phyloP scores from a whole-genome alignment of 192 early-diverging fungal species.

The Funneliformis mosseae region DNA sequence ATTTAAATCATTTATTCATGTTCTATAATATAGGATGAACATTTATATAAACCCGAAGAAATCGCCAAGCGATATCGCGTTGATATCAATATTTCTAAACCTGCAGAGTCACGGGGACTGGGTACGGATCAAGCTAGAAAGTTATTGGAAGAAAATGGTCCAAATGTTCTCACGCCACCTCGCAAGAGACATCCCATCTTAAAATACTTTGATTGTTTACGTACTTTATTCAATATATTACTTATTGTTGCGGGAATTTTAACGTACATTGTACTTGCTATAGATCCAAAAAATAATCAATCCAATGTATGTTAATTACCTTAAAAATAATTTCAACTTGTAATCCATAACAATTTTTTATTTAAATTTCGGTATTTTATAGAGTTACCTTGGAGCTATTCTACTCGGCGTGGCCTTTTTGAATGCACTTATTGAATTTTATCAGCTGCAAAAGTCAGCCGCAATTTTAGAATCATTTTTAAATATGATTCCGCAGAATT shows the following conservation, averaged over 20 bases:
- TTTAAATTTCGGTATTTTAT: constrained; percentile 13
- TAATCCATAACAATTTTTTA: not conserved
- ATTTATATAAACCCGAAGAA: constrained; percentile 48
- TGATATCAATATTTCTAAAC: constrained; percentile 58
- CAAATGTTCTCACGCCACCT: constrained; percentile 86
- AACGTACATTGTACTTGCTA: constrained; percentile 76
- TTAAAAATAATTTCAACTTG: not conserved
- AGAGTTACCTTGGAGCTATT: constrained; percentile 90
- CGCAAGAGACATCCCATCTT: constrained; percentile 76
- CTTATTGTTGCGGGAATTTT: constrained; percentile 81
- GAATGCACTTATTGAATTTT: constrained; percentile 92
- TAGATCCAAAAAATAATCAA: constrained; percentile 77
- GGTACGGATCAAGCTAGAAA: constrained; percentile 59
- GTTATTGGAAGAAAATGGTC: constrained; percentile 73
- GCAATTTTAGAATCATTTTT: constrained; percentile 90
- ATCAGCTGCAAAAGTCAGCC: constrained; percentile 87
- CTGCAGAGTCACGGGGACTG: constrained; percentile 73
- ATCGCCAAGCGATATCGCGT: constrained; percentile 46
- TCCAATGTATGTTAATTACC: constrained; percentile 64
- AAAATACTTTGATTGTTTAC: constrained; percentile 75
- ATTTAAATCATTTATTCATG: constrained; percentile 7
- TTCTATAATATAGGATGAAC: constrained; percentile 47
- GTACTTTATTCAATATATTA: constrained; percentile 87
- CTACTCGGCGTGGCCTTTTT: constrained; percentile 84
- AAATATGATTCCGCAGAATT: constrained; percentile 87